phyloP scores from a whole-genome alignment of 2,329 filamentous ascomycete genomes.

The Anthostomella pinea region DNA sequence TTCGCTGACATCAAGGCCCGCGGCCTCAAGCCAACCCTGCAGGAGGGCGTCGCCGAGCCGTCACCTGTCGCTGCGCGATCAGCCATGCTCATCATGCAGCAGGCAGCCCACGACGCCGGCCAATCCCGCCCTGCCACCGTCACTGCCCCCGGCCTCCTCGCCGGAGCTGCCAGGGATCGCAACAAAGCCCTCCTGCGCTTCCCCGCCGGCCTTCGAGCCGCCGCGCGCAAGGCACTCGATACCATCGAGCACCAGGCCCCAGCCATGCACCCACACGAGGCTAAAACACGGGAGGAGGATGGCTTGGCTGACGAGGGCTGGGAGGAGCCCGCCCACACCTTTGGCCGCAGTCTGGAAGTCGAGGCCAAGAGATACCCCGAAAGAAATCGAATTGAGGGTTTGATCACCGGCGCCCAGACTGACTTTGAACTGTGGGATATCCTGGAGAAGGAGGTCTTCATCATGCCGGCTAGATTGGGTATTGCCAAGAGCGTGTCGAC shows the following conservation, averaged over 20 bases:
- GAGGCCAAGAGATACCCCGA: conserved; percentile 44
- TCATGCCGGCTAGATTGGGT: conserved; percentile 54
- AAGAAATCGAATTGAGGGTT: conserved; percentile 47
- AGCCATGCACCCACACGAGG: neutral
- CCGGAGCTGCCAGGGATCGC: conserved; percentile 29
- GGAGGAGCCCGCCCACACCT: conserved; percentile 20
- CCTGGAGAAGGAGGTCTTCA: conserved; percentile 66
- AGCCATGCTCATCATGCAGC: conserved; percentile 28
- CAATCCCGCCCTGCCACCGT: conserved; percentile 16
- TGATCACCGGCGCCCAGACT: conserved; percentile 54
- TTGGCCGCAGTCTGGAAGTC: conserved; percentile 32
- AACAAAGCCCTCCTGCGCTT: conserved; percentile 38
- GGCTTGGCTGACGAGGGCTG: conserved; percentile 16
- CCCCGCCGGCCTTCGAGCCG: conserved; percentile 38
- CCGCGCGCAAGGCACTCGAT: conserved; percentile 38
- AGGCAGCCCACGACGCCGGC: conserved; percentile 24
- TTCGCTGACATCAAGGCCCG: conserved; percentile 55
- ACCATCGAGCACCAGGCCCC: conserved; percentile 24
- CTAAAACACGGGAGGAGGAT: conserved; percentile 1
- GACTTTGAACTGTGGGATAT: conserved; percentile 67
- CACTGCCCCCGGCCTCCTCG: conserved; percentile 15
- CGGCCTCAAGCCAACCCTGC: conserved; percentile 22
- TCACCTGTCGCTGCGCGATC: conserved; percentile 14
- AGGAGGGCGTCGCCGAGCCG: conserved; percentile 7
- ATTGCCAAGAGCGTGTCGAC: conserved; percentile 40